phyloP scores from a whole-genome alignment of 1,284 basidiomycete species.

The Microbotryum saponariae region DNA sequence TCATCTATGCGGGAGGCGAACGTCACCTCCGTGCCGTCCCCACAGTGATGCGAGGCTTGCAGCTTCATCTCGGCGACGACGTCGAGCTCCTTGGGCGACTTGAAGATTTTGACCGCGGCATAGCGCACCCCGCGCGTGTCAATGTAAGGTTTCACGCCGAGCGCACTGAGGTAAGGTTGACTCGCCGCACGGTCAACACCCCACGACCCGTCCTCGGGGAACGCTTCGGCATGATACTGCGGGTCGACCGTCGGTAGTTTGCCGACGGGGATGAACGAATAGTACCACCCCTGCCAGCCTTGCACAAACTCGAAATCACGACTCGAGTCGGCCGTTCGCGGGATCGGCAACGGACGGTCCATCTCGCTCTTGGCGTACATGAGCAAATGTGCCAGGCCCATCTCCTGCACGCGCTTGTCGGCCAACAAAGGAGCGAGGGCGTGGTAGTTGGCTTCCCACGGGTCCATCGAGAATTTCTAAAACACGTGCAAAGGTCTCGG shows the following conservation, averaged over 20 bases:
- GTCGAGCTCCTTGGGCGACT: slow-evolving; percentile 14
- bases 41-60: slow-evolving; percentile 22
- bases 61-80: slow-evolving; percentile 20
- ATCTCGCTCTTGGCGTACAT: slow-evolving; percentile 22
- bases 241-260: slow-evolving; percentile 2
- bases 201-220: slow-evolving; percentile 9
- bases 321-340: slow-evolving; percentile 22
- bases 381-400: slow-evolving; percentile 24
- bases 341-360: background rate
- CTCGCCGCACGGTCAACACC: slow-evolving; percentile 1
- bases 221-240: background rate
- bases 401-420: slow-evolving; percentile 23
- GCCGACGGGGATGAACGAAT: slow-evolving; percentile 21
- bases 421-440: slow-evolving; percentile 23
- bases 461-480: slow-evolving; percentile 33
- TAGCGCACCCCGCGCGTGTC: slow-evolving; percentile 8
- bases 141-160: slow-evolving; percentile 8
- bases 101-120: slow-evolving; percentile 22
- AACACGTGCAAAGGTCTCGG: background rate
- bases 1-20: slow-evolving; percentile 6
- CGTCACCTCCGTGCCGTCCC: slow-evolving; percentile 21
- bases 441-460: slow-evolving; percentile 27
- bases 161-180: too few species aligned
- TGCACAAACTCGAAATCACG: slow-evolving; percentile 26
- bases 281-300: slow-evolving; percentile 29